A percentile compares a stretch with the other conserved stretches of the same genome.
Conservation (phyloP, 2,329 filamentous ascomycete genomes). For the Fusarium albidum region DNA sequence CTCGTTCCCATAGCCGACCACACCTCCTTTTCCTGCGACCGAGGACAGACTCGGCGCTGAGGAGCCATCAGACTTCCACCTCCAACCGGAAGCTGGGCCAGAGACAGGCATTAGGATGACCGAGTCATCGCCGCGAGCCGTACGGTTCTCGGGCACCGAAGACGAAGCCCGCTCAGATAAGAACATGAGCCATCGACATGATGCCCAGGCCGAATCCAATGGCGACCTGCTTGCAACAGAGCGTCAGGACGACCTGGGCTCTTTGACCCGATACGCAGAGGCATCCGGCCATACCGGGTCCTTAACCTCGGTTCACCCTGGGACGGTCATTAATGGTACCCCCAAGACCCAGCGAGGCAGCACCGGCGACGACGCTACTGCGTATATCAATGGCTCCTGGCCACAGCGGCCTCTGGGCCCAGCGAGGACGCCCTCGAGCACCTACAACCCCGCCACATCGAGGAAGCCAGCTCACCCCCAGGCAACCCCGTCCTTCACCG, state of each 20-base stretch:
- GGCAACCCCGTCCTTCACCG: constrained; percentile 53
- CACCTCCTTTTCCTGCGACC: constrained; percentile 13
- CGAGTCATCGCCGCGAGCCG: constrained; percentile 62
- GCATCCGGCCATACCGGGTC: constrained; percentile 49
- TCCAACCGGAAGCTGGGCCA: constrained; percentile 26
- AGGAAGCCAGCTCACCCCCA: constrained; percentile 55
- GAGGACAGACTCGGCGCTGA: constrained; percentile 30
- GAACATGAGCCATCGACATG: constrained; percentile 49
- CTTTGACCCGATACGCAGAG: constrained; percentile 55
- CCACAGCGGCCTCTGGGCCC: constrained; percentile 74
- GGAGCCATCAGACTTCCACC: constrained; percentile 30
- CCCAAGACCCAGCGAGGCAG: constrained; percentile 50
- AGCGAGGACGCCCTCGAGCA: constrained; percentile 78
- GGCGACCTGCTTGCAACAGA: constrained; percentile 57
- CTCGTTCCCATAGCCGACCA: constrained; percentile 9
- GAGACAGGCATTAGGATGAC: constrained; percentile 42
- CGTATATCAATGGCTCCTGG: constrained; percentile 50
- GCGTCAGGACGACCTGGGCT: constrained; percentile 58
- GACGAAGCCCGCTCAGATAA: constrained; percentile 54
- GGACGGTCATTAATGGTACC: constrained; percentile 52
- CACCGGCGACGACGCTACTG: constrained; percentile 39
- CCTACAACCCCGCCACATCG: constrained; percentile 76
- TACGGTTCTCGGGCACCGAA: constrained; percentile 64
- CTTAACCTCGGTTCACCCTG: constrained; percentile 52
- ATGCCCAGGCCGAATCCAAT: constrained; percentile 36